These are phyloP conservation scores for Elsinoe fawcettii DNA, from an alignment of 2,329 filamentous ascomycete species.

Conservation along the genomic window DNA sequence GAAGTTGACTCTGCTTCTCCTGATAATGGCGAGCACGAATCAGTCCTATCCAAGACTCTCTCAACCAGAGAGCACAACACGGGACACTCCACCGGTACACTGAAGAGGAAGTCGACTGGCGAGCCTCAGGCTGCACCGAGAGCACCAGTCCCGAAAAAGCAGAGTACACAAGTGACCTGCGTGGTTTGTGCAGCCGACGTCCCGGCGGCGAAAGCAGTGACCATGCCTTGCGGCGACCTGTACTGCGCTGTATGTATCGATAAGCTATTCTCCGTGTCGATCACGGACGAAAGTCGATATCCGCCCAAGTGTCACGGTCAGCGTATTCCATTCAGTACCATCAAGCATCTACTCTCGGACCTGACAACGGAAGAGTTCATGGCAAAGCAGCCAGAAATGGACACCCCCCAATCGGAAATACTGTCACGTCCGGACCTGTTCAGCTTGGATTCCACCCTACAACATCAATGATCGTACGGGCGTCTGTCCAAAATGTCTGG, in stretches of 20 bases:
- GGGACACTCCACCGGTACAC: too few species aligned
- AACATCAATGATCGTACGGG: conserved; percentile 31
- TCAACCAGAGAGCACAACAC: too few species aligned
- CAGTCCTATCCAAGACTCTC: too few species aligned
- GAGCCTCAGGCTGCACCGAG: not conserved
- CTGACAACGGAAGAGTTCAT: conserved; percentile 31
- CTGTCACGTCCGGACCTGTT: conserved; percentile 40
- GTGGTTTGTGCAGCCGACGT: not conserved
- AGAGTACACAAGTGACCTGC: not conserved
- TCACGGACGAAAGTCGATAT: conserved; percentile 44
- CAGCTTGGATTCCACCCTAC: conserved; percentile 36
- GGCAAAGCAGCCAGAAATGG: conserved; percentile 42
- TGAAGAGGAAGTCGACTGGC: not conserved
- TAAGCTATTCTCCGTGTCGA: conserved; percentile 35
- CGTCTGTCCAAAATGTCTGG: conserved; percentile 35
- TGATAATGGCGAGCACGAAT: too few species aligned
- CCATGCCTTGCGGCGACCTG: conserved; percentile 17
- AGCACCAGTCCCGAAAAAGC: not conserved
- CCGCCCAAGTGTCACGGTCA: conserved; percentile 47
- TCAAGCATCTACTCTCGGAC: conserved; percentile 29
- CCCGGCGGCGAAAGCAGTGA: not conserved
- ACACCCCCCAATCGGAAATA: conserved; percentile 43
- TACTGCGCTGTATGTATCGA: conserved; percentile 45
- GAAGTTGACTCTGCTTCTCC: not conserved
- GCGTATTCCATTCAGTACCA: conserved; percentile 31